phyloP scores from a whole-genome alignment of 345 rosid genomes.

The Cardamine occulta region DNA sequence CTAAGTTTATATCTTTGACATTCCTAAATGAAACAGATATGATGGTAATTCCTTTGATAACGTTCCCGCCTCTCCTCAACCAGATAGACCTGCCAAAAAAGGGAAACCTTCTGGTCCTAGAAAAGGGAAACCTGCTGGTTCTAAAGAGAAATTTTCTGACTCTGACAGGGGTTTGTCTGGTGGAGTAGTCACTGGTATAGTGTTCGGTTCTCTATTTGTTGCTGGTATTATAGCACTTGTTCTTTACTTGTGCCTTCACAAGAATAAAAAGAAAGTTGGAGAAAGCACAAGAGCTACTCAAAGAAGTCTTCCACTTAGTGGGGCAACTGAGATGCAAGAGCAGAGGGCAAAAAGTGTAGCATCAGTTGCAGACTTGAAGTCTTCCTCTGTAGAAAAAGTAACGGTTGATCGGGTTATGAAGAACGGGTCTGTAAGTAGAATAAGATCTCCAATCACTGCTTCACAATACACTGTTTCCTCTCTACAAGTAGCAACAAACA shows the following conservation, averaged over 20 bases:
- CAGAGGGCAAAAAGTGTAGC: slow-evolving; percentile 67
- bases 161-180: slow-evolving; percentile 59
- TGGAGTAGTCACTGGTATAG: slow-evolving; percentile 71
- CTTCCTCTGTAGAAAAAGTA: slow-evolving; percentile 73
- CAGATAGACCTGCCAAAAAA: slow-evolving; percentile 55
- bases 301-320: slow-evolving; percentile 55
- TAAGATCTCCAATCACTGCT: slow-evolving; percentile 78
- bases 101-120: slow-evolving; percentile 54
- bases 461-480: slow-evolving; percentile 81
- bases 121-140: slow-evolving; percentile 32
- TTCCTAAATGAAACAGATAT: slow-evolving; percentile 60
- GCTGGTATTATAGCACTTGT: slow-evolving; percentile 54
- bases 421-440: slow-evolving; percentile 71
- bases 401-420: slow-evolving; percentile 63
- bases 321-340: slow-evolving; percentile 58
- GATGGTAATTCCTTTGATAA: slow-evolving; percentile 86
- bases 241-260: slow-evolving; percentile 56
- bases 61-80: slow-evolving; percentile 81
- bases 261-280: slow-evolving; percentile 50
- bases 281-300: slow-evolving; percentile 52
- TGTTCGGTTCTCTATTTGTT: slow-evolving; percentile 63
- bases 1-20: neutral
- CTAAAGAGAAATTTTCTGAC: slow-evolving; percentile 51
- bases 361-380: slow-evolving; percentile 72
- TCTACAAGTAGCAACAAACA: slow-evolving; percentile 87